Percentiles rank a stretch among this genome's conserved stretches.
Evolutionary conservation across 768 basidiomycete species (phyloP).

Genomic region (Mycena venus): DNA sequence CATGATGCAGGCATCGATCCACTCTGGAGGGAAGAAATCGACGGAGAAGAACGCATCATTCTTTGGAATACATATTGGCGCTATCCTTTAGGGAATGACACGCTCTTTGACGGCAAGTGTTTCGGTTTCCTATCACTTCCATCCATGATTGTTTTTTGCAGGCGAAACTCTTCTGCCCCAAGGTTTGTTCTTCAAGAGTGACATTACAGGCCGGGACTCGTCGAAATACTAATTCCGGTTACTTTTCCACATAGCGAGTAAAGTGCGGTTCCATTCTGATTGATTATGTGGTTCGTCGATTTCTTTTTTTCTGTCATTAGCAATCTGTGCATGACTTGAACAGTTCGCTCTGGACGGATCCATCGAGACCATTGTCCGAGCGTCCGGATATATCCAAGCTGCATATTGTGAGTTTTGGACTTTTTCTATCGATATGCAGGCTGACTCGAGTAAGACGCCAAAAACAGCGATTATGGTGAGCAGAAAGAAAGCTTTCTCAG

Average conservation of each 20-base stretch:
- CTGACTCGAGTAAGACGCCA: slow-evolving; percentile 43
- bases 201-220: slow-evolving; percentile 38
- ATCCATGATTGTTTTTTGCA: neutral
- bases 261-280: no score
- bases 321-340: no score
- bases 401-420: slow-evolving; percentile 49
- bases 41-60: slow-evolving; percentile 30
- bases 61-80: slow-evolving; percentile 39
- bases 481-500: no score
- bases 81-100: slow-evolving; percentile 23
- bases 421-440: neutral
- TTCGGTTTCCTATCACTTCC: neutral
- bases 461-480: slow-evolving; percentile 56
- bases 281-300: no score
- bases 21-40: slow-evolving; percentile 33
- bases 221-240: no score
- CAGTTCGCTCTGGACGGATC: slow-evolving; percentile 67
- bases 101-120: slow-evolving; percentile 29
- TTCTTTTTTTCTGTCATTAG: no score
- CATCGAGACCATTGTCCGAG: slow-evolving; percentile 65
- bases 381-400: slow-evolving; percentile 69
- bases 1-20: slow-evolving; percentile 30
- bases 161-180: slow-evolving; percentile 39
- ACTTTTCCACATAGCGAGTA: no score
- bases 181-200: slow-evolving; percentile 40